These are phyloP conservation scores for Macrolepiota fuliginosa DNA, from an alignment of 768 basidiomycete genomes.

Conservation along the genomic window DNA sequence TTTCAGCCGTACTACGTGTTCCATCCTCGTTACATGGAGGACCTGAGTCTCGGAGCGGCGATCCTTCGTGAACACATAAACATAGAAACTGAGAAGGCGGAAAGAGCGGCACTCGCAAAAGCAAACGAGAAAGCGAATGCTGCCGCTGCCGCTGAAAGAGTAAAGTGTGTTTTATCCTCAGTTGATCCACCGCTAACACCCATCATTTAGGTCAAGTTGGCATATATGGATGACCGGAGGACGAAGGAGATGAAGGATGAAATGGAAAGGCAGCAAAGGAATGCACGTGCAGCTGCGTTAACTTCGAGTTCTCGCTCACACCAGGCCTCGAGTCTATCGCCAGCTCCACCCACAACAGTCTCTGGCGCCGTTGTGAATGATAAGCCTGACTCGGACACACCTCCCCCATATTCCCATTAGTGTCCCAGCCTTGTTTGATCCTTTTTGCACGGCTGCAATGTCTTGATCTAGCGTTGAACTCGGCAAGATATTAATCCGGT, in stretches of 20 bases:
- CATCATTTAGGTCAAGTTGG: slow-evolving; percentile 62
- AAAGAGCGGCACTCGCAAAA: slow-evolving; percentile 43
- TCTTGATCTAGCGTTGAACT: not conserved
- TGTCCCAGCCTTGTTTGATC: not conserved
- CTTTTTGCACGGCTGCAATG: not conserved
- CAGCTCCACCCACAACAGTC: slow-evolving; percentile 13
- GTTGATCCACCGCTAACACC: not conserved
- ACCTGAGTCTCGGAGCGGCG: slow-evolving; percentile 60
- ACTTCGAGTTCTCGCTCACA: slow-evolving; percentile 5
- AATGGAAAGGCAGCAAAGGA: slow-evolving; percentile 53
- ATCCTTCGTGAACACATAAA: slow-evolving; percentile 65
- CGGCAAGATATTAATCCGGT: not conserved
- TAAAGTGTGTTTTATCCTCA: slow-evolving; percentile 18
- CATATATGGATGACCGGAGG: slow-evolving; percentile 77
- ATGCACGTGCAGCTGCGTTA: slow-evolving; percentile 31
- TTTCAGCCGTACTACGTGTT: slow-evolving; percentile 78
- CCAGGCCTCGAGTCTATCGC: slow-evolving; percentile 8
- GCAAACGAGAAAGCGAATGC: slow-evolving; percentile 58
- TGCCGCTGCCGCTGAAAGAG: slow-evolving; percentile 56
- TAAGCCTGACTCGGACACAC: not conserved
- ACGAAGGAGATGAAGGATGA: slow-evolving; percentile 51
- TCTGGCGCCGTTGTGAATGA: not conserved
- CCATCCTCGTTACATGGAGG: slow-evolving; percentile 45
- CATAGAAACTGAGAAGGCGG: slow-evolving; percentile 48
- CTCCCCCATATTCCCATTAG: not conserved